Base-by-base conservation (phyloP, 371 early-diverging fungal genomes). In the Mortierella sp. region DNA sequence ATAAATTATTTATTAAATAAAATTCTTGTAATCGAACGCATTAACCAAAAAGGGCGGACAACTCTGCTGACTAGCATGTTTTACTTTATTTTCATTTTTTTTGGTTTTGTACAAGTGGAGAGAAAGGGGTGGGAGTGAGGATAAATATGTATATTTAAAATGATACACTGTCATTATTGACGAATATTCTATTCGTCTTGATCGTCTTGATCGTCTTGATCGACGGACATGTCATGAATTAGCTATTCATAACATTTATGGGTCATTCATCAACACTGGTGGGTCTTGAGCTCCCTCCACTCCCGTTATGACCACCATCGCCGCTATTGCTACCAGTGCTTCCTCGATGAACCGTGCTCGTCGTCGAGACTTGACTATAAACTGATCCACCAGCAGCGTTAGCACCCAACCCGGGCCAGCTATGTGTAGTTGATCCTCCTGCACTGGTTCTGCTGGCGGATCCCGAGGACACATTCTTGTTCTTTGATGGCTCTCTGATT, bases 401-500 rank as follows among this genome's bases (percentile, higher is more conserved):
- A 3, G 58, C 5, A 23, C 51, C 19, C 70, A 66, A n/a, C 19
- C 76, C 76, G 4, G 81, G 76, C 75, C 75, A 71, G 60, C 81
- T 75, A 6, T 69, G 71, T 1, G 72, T 70, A n/a, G 75, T 69
- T 7, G 64, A 72, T 37, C 79, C 75, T 19, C 75, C 72, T 31
- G 76, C 34, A 54, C 71, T 69, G n/a, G 70, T 53, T 29, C 61
- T 59, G n/a, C 72, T 45, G 9, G 58, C 15, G n/a, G 66, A 31
- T 3, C 49, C 32, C 26, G 69, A 53, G 6, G 70, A 57, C 37
- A 47, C 28, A 37, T 68, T 75, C 63, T 67, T 86, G 69, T 83
- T 67, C 84, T 88, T 86, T 31, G 87, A 80, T 22, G 93, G 94
- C 68, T 94, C 94, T 2, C 94, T 87, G 26, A 86, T 64, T 12